phyloP scores from a whole-genome alignment of 306 rosid genomes.

The Purshia tridentata region DNA sequence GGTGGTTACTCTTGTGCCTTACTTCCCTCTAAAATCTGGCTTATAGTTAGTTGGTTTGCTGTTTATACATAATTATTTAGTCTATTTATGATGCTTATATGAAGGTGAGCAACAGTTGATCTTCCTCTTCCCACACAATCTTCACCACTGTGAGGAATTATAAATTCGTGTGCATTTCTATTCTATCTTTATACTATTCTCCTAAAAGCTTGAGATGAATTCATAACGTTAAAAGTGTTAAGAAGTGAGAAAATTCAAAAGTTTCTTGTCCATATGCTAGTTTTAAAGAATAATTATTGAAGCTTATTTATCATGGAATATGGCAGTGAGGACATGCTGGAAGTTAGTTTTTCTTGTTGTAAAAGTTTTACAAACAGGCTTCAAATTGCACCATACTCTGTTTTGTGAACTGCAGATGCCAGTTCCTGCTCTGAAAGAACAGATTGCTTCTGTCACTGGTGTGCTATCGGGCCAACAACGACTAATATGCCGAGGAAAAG shows the following conservation, averaged over 20 bases:
- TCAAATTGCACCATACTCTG: background rate
- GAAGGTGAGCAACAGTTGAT: background rate
- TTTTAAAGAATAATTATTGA: slow-evolving; percentile 7
- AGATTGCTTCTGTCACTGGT: slow-evolving; percentile 64
- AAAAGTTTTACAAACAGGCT: background rate
- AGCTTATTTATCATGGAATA: slow-evolving; percentile 21
- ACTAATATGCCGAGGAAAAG: slow-evolving; percentile 67
- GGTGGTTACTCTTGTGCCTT: slow-evolving; percentile 41
- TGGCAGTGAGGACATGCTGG: background rate
- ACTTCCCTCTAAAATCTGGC: background rate
- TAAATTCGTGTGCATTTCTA: background rate
- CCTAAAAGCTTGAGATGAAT: slow-evolving; percentile 18
- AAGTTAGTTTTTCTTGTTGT: background rate
- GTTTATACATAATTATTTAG: background rate
- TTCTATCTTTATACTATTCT: slow-evolving; percentile 13
- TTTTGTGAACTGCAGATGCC: slow-evolving; percentile 70
- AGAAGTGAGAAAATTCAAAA: slow-evolving; percentile 5
- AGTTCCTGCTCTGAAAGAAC: slow-evolving; percentile 63
- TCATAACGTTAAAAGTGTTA: slow-evolving; percentile 13
- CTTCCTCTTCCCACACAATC: background rate
- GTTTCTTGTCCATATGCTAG: slow-evolving; percentile 11
- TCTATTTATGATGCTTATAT: background rate
- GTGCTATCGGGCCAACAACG: slow-evolving; percentile 62
- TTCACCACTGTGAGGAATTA: slow-evolving; percentile 12
- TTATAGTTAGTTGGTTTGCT: background rate